Percentiles rank a stretch among this genome's conserved stretches.
Conservation (phyloP, 306 rosid genomes). For the Sicyos baderoa region DNA sequence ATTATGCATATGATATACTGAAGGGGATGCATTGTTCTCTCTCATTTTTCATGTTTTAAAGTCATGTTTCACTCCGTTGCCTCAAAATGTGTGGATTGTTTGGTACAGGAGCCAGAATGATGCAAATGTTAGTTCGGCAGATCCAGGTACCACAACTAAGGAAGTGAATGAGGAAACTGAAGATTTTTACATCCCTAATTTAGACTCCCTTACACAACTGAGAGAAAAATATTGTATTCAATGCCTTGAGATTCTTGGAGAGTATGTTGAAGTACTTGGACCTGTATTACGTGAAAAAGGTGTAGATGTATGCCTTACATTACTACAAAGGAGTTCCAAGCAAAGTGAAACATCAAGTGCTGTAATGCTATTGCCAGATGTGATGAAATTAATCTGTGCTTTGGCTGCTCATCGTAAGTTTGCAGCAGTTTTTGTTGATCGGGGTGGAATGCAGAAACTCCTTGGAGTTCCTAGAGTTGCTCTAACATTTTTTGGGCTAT, state of each 20-base stretch:
- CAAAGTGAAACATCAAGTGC: conserved; percentile 51
- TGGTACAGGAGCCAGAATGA: conserved; percentile 55
- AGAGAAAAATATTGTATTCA: conserved; percentile 94
- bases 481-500: conserved; percentile 79
- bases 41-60: not conserved
- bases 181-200: conserved; percentile 66
- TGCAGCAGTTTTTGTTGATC: conserved; percentile 90
- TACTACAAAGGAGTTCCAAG: conserved; percentile 73
- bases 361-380: conserved; percentile 71
- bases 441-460: conserved; percentile 91
- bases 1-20: conserved; percentile 6
- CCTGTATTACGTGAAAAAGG: conserved; percentile 96
- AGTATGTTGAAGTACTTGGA: conserved; percentile 95
- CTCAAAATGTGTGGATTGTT: conserved; percentile 21
- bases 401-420: conserved; percentile 94
- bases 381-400: conserved; percentile 94
- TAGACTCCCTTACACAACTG: conserved; percentile 56
- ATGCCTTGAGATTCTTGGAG: conserved; percentile 90
- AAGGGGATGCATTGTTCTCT: not conserved
- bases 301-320: conserved; percentile 82
- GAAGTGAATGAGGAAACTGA: conserved; percentile 54
- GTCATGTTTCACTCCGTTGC: conserved; percentile 7
- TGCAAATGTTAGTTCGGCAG: conserved; percentile 31
- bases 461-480: conserved; percentile 83
- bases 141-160: conserved; percentile 33